Base-by-base conservation (phyloP, 106 monocot genomes). In the Amphibolis antarctica region DNA sequence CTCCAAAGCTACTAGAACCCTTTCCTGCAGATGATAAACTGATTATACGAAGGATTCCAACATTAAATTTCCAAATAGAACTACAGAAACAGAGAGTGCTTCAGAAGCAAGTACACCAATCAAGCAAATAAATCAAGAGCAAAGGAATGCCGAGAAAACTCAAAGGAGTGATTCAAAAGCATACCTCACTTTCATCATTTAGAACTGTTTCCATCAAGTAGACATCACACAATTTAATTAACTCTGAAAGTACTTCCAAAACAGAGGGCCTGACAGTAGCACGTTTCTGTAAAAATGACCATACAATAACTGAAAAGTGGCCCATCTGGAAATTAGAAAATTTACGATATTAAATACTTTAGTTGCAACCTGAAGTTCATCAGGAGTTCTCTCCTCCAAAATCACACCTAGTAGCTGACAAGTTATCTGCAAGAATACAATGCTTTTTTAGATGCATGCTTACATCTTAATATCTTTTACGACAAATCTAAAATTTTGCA, bases 121-220 rank as follows among this genome's bases (percentile, higher is more conserved):
- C 42, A 61, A 61, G 15, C 1, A 19, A 10, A 43, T n/a, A 18
- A 43, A 14, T 28, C 17, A 58, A 29, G 18, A n/a, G 24, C 0
- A 14, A 13, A 23, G 21, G 2, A 56, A 56, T 10, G n/a, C 17
- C 5, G 19, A 9, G 53, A 29, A 43, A 28, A 46, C 9, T 42
- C 20, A 28, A 28, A 28, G 10, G 9, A 21, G 1, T 26, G 25
- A 22, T 3, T 18, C 31, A n/a, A 19, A 48, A 15, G 7, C 55
- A 56, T 63, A 98, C 96, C 90, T 90, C 90, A 66, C 77, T 87
- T 64, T 86, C 84, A 82, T 90, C 90, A 75, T 98, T 90, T 67
- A 74, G 65, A 61, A 90, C 78, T 46, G 76, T 98, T 71, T 98
- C 96, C 96, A 98, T 98, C 54, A 98, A 68, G 74, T 98, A 98